These are phyloP conservation scores for Arthrobotrys entomopaga DNA, from an alignment of 2,329 filamentous ascomycete species.

Conservation along the genomic window DNA sequence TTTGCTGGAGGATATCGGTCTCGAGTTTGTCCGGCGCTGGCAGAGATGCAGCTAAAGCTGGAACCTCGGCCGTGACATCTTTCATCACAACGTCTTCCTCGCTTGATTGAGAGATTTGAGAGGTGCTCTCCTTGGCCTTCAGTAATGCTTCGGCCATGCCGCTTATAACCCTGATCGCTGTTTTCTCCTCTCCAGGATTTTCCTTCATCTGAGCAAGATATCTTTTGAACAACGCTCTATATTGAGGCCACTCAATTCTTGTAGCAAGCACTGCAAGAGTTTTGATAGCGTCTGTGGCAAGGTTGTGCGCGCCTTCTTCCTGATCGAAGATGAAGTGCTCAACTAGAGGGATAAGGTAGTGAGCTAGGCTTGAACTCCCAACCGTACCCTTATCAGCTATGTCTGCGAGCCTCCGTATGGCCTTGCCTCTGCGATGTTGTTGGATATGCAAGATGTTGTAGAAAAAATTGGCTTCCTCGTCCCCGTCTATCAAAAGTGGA, in stretches of 20 bases:
- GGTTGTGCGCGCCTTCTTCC: constrained; percentile 82
- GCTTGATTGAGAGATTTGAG: constrained; percentile 31
- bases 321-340: constrained; percentile 94
- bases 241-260: constrained; percentile 89
- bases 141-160: constrained; percentile 80
- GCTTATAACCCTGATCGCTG: constrained; percentile 81
- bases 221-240: constrained; percentile 81
- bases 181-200: constrained; percentile 85
- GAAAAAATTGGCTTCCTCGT: constrained; percentile 89
- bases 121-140: constrained; percentile 61
- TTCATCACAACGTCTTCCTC: constrained; percentile 59
- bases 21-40: constrained; percentile 42
- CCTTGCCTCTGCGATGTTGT: constrained; percentile 83
- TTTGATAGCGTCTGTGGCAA: constrained; percentile 85
- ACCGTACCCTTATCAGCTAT: constrained; percentile 74
- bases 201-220: constrained; percentile 84
- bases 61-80: constrained; percentile 72
- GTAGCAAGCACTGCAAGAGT: constrained; percentile 79
- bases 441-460: constrained; percentile 91
- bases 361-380: constrained; percentile 79
- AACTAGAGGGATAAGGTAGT: constrained; percentile 88
- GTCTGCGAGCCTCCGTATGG: constrained; percentile 78
- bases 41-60: constrained; percentile 78
- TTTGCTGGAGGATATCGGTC: constrained; percentile 28
- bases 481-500: constrained; percentile 74